Evolutionary conservation across 2,329 filamentous ascomycete genomes (phyloP).

Genomic region (Talaromyces sp.): DNA sequence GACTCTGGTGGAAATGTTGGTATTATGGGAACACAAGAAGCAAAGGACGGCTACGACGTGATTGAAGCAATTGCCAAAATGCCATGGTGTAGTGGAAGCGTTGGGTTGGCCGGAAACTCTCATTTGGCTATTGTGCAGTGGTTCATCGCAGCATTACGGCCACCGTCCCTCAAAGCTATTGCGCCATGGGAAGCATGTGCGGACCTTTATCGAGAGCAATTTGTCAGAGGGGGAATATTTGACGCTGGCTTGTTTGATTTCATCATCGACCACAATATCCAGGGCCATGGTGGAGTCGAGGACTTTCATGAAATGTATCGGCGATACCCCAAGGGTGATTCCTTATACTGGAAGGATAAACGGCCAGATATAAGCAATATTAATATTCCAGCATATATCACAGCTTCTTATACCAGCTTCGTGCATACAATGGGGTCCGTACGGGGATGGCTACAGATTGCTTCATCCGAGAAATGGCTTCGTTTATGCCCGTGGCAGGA

Average conservation of each 20-base stretch:
- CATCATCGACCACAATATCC: background rate
- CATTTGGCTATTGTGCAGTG: slow-evolving; percentile 34
- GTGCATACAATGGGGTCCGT: background rate
- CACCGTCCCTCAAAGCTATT: slow-evolving; percentile 32
- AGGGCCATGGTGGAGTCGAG: background rate
- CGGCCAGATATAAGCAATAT: background rate
- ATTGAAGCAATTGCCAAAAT: slow-evolving; percentile 8
- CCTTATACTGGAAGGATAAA: slow-evolving; percentile 1
- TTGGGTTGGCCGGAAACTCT: slow-evolving; percentile 38
- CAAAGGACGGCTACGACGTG: slow-evolving; percentile 18
- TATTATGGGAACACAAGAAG: slow-evolving; percentile 34
- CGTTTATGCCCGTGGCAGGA: background rate
- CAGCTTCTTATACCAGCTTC: background rate
- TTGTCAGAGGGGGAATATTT: background rate
- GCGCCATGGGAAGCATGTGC: slow-evolving; percentile 34
- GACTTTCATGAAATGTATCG: background rate
- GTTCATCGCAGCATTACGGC: slow-evolving; percentile 33
- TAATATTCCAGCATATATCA: background rate
- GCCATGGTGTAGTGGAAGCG: slow-evolving; percentile 29
- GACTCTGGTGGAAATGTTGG: slow-evolving; percentile 24
- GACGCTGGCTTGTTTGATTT: background rate
- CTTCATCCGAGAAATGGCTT: background rate
- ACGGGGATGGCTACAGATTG: background rate
- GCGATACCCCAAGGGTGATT: background rate
- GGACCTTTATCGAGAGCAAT: background rate